A percentile compares a stretch with the other conserved stretches of the same genome.
These are phyloP conservation scores for Phytophthora colocasiae DNA, from an alignment of 352 stramenopile species.

Conservation along the genomic window DNA sequence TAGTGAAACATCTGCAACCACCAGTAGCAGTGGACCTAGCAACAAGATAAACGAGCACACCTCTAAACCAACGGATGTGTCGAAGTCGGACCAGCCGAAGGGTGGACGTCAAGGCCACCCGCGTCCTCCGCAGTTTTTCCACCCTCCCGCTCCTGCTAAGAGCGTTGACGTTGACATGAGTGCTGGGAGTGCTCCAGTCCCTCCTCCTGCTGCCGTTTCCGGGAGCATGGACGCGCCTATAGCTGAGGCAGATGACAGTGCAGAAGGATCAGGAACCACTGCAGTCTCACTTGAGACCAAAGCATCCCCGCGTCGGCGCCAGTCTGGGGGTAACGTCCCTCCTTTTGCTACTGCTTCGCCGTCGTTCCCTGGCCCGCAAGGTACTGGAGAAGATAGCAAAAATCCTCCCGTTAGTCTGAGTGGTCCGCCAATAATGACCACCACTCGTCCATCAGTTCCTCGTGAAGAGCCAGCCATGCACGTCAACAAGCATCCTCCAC, in stretches of 20 bases:
- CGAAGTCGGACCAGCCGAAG: slow-evolving; percentile 19
- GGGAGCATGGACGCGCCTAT: slow-evolving; percentile 2
- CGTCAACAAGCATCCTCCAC: neutral
- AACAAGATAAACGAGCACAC: slow-evolving; percentile 6
- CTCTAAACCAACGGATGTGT: slow-evolving; percentile 7
- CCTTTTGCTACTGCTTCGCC: slow-evolving; percentile 5
- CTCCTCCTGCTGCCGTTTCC: neutral
- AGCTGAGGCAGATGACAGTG: neutral
- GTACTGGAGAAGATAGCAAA: slow-evolving; percentile 4
- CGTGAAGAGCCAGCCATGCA: neutral
- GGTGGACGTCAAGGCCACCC: slow-evolving; percentile 30
- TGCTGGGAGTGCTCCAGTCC: slow-evolving; percentile 4
- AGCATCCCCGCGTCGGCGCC: slow-evolving; percentile 9
- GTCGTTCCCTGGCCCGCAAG: slow-evolving; percentile 15
- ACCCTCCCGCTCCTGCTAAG: slow-evolving; percentile 25
- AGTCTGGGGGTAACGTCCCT: slow-evolving; percentile 15
- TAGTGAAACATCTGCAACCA: neutral
- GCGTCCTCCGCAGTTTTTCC: slow-evolving; percentile 43
- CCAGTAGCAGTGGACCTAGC: neutral
- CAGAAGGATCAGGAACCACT: neutral
- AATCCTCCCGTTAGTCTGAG: slow-evolving; percentile 1
- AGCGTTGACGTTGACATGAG: slow-evolving; percentile 20
- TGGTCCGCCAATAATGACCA: slow-evolving; percentile 9
- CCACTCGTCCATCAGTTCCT: slow-evolving; percentile 11
- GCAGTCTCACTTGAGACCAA: slow-evolving; percentile 4